Evolutionary conservation across 1,284 basidiomycete genomes (phyloP), one percentile per base, ranked within the genome.

Genomic region (Ustilago xerochloae): DNA sequence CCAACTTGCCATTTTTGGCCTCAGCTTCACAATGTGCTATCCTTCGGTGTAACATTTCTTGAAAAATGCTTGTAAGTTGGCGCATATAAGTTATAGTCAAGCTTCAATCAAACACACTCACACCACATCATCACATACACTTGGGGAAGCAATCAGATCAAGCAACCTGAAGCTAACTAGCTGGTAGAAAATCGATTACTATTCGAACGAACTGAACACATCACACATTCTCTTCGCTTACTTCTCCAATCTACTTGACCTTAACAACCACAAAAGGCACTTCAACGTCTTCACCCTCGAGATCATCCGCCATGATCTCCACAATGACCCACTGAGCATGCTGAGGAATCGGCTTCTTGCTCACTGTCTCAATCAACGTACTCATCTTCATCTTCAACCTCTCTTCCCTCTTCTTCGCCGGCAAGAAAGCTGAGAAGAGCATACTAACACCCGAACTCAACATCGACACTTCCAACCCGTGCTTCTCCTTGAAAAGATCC

Each of bases 401-500:
- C 66, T 84, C 81, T 60, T 84, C 70, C 35, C 78, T 68, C 76
- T 84, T 82, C 70, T 78, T 81, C 1, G 71, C 55, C 29, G 78
- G 68, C 63, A 84, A 56, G 59, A 82, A 83, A 18, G 74, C 78
- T 24, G 93, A 96, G 93, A 94, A 99, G 35, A 99, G 87, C 95
- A 99, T 97, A 79, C 93, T 96, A 32, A 97, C 94, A 52, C 94
- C 95, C 84, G 94, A 92, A 80, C 93, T 95, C 69, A 98, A 92
- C 96, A 99, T 99, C 68, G 90, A 91, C 63, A 99, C 88, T 26
- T 96, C 92, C 41, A 99, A 89, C 38, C 91, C 91, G 85, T 98
- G 92, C 77, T 92, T 88, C 49, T 88, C 88, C 86, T 90, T 87
- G 89, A 99, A 98, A 88, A 89, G 93, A 65, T 90, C 87, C 50